These are phyloP conservation scores for Septoria linicola DNA, from an alignment of 2,329 filamentous ascomycete species.

Conservation along the genomic window DNA sequence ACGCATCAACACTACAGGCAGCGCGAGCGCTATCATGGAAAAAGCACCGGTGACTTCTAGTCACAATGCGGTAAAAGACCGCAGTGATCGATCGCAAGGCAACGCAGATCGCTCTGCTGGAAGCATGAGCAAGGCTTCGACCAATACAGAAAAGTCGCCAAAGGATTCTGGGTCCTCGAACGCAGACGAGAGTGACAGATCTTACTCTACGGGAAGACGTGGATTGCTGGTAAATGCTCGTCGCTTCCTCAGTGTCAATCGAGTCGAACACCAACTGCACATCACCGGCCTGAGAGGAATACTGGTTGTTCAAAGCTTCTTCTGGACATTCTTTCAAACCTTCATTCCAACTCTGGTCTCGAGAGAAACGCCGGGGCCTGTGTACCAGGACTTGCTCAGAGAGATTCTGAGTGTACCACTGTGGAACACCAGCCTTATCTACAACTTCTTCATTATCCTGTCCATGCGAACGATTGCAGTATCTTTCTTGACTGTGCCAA, in stretches of 20 bases:
- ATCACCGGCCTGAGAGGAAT: conserved; percentile 48
- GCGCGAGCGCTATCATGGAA: no score
- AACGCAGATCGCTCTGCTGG: neutral
- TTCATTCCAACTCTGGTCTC: conserved; percentile 47
- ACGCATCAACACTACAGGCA: no score
- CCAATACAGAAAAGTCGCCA: neutral
- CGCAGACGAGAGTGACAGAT: neutral
- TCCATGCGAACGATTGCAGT: conserved; percentile 47
- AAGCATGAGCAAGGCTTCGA: neutral
- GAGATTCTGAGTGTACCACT: conserved; percentile 48
- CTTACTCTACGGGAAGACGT: neutral
- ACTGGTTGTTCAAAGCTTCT: conserved; percentile 45
- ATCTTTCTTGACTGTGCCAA: conserved; percentile 43
- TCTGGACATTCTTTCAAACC: conserved; percentile 48
- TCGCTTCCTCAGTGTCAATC: neutral
- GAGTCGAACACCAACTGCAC: conserved; percentile 31
- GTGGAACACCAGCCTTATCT: conserved; percentile 49
- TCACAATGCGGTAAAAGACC: no score
- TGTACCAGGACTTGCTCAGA: conserved; percentile 45
- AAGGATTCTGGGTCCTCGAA: neutral
- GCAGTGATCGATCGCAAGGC: neutral
- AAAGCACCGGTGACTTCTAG: no score
- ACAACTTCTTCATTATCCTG: conserved; percentile 48
- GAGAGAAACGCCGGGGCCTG: conserved; percentile 39
- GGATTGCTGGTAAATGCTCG: neutral